These are phyloP conservation scores for Elsinoe batatas DNA, from an alignment of 2,329 filamentous ascomycete genomes.

Conservation along the genomic window DNA sequence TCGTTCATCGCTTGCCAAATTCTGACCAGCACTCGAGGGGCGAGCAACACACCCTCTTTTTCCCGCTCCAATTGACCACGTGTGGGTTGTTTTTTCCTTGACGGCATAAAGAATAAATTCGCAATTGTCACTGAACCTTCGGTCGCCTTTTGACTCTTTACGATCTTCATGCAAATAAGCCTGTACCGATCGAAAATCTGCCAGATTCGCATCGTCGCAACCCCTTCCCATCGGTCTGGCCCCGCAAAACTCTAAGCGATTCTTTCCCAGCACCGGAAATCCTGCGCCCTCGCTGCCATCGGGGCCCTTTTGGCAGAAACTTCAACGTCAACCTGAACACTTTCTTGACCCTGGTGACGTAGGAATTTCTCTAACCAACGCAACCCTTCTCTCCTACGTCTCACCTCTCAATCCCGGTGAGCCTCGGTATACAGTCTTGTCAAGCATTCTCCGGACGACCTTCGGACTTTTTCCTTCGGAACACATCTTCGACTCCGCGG, in stretches of 20 bases:
- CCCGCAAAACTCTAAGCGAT: conserved; percentile 4
- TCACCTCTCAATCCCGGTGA: too few species aligned
- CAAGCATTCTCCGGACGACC: background rate
- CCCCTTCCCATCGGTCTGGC: conserved; percentile 1
- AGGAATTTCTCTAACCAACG: too few species aligned
- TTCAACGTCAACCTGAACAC: background rate
- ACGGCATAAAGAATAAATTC: background rate
- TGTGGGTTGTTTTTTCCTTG: background rate
- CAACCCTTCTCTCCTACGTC: too few species aligned
- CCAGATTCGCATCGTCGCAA: background rate
- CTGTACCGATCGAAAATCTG: background rate
- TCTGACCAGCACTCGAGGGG: background rate
- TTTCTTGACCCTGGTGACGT: too few species aligned
- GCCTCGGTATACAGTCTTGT: too few species aligned
- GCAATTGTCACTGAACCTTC: background rate
- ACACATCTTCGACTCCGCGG: background rate
- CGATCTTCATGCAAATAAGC: background rate
- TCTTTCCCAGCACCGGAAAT: background rate
- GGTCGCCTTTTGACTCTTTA: background rate
- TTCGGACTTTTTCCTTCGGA: background rate
- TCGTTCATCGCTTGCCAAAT: background rate
- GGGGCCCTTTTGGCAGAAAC: background rate
- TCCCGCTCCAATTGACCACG: background rate
- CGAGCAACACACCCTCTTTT: background rate
- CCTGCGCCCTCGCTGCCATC: background rate